These are phyloP conservation scores for Mucor piriformis DNA, from an alignment of 371 early-diverging fungal genomes.

Conservation along the genomic window DNA sequence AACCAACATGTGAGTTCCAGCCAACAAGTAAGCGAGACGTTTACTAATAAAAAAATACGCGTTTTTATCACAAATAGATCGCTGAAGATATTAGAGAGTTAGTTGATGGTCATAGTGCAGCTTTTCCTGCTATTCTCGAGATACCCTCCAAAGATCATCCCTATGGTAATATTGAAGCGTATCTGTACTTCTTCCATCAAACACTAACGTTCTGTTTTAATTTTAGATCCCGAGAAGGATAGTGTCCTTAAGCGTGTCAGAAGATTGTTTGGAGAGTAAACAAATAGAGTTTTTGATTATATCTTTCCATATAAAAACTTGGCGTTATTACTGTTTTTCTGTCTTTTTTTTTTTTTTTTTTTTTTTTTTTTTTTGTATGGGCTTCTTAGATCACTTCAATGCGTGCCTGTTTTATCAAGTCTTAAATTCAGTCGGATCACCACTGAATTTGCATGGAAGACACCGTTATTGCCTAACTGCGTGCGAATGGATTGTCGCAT, in stretches of 20 bases:
- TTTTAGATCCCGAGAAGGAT: slow-evolving; percentile 81
- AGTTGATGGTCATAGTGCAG: slow-evolving; percentile 88
- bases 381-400: neutral
- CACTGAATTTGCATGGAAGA: too few relatives aligned
- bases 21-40: neutral
- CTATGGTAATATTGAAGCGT: slow-evolving; percentile 61
- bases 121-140: slow-evolving; percentile 96
- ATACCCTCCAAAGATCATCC: slow-evolving; percentile 99
- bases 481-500: too few relatives aligned
- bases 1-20: slow-evolving; percentile 84
- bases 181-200: neutral
- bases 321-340: too few relatives aligned
- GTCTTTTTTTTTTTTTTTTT: too few relatives aligned
- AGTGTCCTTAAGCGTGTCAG: slow-evolving; percentile 96
- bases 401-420: too few relatives aligned
- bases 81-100: slow-evolving; percentile 92
- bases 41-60: neutral
- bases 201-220: slow-evolving; percentile 1
- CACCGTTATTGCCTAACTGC: too few relatives aligned
- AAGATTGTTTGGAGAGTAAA: slow-evolving; percentile 85
- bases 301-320: too few relatives aligned
- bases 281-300: neutral
- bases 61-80: slow-evolving; percentile 58
- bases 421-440: too few relatives aligned
- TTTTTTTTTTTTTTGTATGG: too few relatives aligned